phyloP scores from a whole-genome alignment of 108 stramenopile species.

The Skeletonema tropicum region DNA sequence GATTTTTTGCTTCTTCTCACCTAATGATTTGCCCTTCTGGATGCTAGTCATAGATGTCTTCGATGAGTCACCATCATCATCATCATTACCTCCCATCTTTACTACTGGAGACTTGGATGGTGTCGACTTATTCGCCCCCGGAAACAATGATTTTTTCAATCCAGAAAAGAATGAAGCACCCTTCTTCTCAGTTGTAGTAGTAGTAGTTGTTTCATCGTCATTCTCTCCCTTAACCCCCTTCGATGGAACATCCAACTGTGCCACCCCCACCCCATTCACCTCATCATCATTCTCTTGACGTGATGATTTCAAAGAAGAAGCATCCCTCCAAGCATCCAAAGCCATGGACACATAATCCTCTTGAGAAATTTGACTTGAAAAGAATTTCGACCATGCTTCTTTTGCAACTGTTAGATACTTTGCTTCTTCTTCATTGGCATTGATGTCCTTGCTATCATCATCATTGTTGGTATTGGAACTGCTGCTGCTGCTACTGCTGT shows the following conservation, averaged over 20 bases:
- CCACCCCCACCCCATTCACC: no score
- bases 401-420: not conserved
- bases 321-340: slow-evolving; percentile 2
- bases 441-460: not conserved
- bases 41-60: not conserved
- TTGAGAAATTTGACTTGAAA: not conserved
- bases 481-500: not conserved
- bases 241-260: no score
- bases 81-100: not conserved
- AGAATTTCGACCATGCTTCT: not conserved
- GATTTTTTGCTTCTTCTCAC: not conserved
- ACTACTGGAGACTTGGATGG: not conserved
- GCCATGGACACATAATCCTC: not conserved
- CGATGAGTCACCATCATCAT: no score
- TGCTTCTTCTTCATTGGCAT: not conserved
- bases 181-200: not conserved
- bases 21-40: not conserved
- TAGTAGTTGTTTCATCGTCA: not conserved
- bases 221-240: not conserved
- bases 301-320: not conserved
- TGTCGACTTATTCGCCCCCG: not conserved
- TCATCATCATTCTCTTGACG: no score
- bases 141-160: slow-evolving; percentile 3
- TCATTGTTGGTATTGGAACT: not conserved
- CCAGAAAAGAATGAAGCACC: not conserved